Percentiles rank a stretch among this genome's conserved stretches.
phyloP scores from a whole-genome alignment of 2,329 filamentous ascomycete species.

The Sordariomycetes sp. region DNA sequence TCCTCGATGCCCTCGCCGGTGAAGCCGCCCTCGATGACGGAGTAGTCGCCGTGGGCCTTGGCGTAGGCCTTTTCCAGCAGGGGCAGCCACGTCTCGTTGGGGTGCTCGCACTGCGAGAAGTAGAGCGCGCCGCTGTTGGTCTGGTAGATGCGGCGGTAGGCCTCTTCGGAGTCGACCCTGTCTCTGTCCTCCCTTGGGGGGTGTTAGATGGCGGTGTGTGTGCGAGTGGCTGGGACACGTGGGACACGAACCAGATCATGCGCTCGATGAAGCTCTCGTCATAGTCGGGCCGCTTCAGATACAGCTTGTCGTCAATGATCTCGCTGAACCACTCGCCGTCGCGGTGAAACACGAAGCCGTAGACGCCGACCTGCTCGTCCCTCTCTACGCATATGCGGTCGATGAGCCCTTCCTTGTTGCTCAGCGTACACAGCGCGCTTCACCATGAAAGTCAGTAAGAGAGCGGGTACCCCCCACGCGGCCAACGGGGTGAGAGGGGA shows the following conservation, averaged over 20 bases:
- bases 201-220: slow-evolving; percentile 5
- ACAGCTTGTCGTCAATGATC: slow-evolving; percentile 46
- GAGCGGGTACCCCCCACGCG: neutral
- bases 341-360: slow-evolving; percentile 76
- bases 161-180: slow-evolving; percentile 40
- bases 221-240: neutral
- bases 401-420: slow-evolving; percentile 61
- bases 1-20: slow-evolving; percentile 49
- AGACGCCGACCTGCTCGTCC: slow-evolving; percentile 66
- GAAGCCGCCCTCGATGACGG: slow-evolving; percentile 63
- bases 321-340: slow-evolving; percentile 63
- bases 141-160: slow-evolving; percentile 39
- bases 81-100: slow-evolving; percentile 72
- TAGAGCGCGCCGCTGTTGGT: slow-evolving; percentile 62
- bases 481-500: neutral
- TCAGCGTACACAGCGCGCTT: slow-evolving; percentile 59
- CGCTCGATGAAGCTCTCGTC: slow-evolving; percentile 43
- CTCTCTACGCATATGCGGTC: slow-evolving; percentile 63
- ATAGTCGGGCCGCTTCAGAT: slow-evolving; percentile 41
- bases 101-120: slow-evolving; percentile 58
- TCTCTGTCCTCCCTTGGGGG: slow-evolving; percentile 18
- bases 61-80: slow-evolving; percentile 73
- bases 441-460: neutral
- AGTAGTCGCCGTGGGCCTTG: slow-evolving; percentile 72
- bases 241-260: slow-evolving; percentile 26